These are phyloP conservation scores for Trametes cinnabarina DNA, from an alignment of 768 basidiomycete genomes.

Conservation along the genomic window DNA sequence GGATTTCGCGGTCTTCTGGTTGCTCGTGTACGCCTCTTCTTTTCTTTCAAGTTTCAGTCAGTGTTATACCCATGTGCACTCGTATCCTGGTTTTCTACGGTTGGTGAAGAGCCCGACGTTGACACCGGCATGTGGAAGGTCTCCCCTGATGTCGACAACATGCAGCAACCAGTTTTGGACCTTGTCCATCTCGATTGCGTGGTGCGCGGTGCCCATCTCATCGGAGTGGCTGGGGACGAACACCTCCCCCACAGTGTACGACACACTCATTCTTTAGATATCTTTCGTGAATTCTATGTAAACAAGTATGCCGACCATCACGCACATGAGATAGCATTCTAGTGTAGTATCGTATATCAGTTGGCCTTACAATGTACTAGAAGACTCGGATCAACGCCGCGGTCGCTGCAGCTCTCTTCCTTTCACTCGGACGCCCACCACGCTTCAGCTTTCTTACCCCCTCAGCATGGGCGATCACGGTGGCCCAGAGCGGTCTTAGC, in stretches of 20 bases:
- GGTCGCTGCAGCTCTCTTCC: too few species aligned
- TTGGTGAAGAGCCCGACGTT: background rate
- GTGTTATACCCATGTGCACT: background rate
- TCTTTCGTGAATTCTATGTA: background rate
- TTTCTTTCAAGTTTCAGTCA: slow-evolving; percentile 23
- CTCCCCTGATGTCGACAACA: background rate
- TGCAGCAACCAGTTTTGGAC: background rate
- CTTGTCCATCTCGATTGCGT: background rate
- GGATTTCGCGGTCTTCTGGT: slow-evolving; percentile 25
- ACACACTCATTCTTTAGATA: background rate
- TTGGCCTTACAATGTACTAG: too few species aligned
- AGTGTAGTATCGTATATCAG: too few species aligned
- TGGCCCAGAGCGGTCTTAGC: too few species aligned
- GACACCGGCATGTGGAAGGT: slow-evolving; percentile 7
- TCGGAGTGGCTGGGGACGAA: background rate
- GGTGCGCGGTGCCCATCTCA: background rate
- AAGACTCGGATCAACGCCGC: too few species aligned
- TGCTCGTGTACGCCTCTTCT: slow-evolving; percentile 23
- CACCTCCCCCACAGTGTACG: background rate
- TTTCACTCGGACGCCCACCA: too few species aligned
- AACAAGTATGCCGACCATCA: slow-evolving; percentile 3
- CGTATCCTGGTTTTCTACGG: background rate
- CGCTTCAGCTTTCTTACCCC: too few species aligned
- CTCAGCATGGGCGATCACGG: too few species aligned
- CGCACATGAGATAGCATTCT: background rate